phyloP scores from a whole-genome alignment of 2,329 filamentous ascomycete genomes.

The Plectosphaerella sp. region DNA sequence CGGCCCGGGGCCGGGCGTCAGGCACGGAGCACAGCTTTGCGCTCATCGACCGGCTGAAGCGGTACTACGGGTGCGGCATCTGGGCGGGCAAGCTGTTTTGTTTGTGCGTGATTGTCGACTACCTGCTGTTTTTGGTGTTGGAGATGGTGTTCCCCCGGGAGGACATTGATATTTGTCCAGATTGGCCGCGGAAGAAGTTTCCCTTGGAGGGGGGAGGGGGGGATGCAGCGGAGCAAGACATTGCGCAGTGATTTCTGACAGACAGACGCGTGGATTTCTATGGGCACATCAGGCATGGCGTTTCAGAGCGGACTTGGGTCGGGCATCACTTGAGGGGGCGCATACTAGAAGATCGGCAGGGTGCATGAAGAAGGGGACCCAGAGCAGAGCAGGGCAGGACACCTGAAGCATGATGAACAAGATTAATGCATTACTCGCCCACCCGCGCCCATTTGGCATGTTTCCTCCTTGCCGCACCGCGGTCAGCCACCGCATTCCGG shows the following conservation, averaged over 20 bases:
- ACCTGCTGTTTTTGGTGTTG: conserved; percentile 80
- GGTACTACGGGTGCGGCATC: conserved; percentile 96
- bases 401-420: background rate
- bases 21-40: conserved; percentile 75
- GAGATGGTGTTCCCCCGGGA: conserved; percentile 84
- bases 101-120: conserved; percentile 90
- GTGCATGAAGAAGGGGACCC: too few species aligned
- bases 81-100: conserved; percentile 99
- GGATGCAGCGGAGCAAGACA: conserved; percentile 15
- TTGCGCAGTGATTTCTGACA: too few species aligned
- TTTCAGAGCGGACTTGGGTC: background rate
- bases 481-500: too few species aligned
- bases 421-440: background rate
- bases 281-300: background rate
- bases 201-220: background rate
- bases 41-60: conserved; percentile 88
- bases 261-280: background rate
- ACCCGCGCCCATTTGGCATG: background rate
- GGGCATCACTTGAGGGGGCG: background rate
- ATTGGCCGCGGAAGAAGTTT: conserved; percentile 78
- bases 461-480: background rate
- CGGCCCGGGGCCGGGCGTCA: conserved; percentile 57
- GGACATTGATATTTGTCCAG: conserved; percentile 81
- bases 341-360: background rate
- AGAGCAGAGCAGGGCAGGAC: too few species aligned